These are phyloP conservation scores for Schrenkiella parvula DNA, from an alignment of 345 rosid genomes.

Conservation along the genomic window DNA sequence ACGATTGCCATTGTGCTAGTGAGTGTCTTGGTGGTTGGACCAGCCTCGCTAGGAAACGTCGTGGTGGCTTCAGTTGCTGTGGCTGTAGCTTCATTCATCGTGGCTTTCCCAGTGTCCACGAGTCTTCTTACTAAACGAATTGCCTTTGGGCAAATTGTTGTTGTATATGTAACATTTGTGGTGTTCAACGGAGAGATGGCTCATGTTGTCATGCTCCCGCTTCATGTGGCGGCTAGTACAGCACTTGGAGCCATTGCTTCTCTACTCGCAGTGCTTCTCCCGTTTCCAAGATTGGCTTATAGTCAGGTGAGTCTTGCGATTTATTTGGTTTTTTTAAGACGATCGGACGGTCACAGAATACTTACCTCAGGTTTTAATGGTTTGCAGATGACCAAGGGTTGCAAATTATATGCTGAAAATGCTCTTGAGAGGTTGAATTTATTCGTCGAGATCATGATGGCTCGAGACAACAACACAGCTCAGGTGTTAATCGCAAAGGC, in stretches of 20 bases:
- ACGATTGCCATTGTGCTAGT: constrained; percentile 37
- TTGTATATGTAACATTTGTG: constrained; percentile 54
- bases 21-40: constrained; percentile 44
- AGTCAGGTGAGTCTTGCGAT: constrained; percentile 42
- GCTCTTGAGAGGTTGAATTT: constrained; percentile 52
- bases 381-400: constrained; percentile 41
- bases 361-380: constrained; percentile 9
- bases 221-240: constrained; percentile 63
- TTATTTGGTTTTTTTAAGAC: not conserved
- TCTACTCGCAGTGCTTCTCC: constrained; percentile 60
- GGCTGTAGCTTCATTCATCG: constrained; percentile 49
- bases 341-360: not conserved
- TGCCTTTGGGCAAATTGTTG: constrained; percentile 76
- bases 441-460: constrained; percentile 48
- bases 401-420: constrained; percentile 55
- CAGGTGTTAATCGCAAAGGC: constrained; percentile 40
- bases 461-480: constrained; percentile 46
- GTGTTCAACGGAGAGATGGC: constrained; percentile 41
- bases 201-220: constrained; percentile 42
- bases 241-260: constrained; percentile 75
- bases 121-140: constrained; percentile 62
- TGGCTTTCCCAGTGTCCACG: constrained; percentile 71
- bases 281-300: constrained; percentile 67
- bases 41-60: constrained; percentile 38
- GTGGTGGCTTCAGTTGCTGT: constrained; percentile 51